Base-by-base conservation (phyloP, 2,329 filamentous ascomycete species). In the Trichoderma polysporum region DNA sequence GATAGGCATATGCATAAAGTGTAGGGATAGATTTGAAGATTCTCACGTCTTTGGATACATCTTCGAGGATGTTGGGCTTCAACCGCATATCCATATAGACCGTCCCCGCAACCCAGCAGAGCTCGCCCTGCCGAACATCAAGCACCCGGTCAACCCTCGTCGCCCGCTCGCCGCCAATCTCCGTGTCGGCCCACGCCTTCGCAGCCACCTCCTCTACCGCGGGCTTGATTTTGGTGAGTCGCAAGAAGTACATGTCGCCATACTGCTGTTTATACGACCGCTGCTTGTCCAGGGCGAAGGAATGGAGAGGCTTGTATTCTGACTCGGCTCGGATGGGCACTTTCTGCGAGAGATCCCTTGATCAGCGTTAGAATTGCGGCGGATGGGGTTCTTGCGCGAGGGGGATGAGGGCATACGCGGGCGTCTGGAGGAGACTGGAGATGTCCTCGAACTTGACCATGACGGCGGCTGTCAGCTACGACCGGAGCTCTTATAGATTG, bases 11-110 rank as follows among this genome's bases (percentile, higher is more conserved):
- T 12, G 3, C n/a, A n/a, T 19, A 5, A 29, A 17, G 12, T 12
- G 27, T 27, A n/a, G 15, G 19, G 6, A 12, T n/a, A n/a, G n/a
- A n/a, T n/a, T n/a, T n/a, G 52, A 10, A 9, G 15, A 17, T 3
- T 39, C 86, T 70, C 80, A 94, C 92, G 78, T 97, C 94, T 79
- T 96, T 97, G 47, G 92, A 91, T 49, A 99, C 91, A 73, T 99
- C 95, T 68, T 97, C 94, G 37, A 99, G 82, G 76, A 99, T 94
- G 75, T 96, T 97, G 1, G 96, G 95, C 81, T 99, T 99, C 74
- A 97, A 79, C 2, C 91, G 88, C 92, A 99, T 94, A 70, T 98
- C 93, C 91, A 98, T 97, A 78, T 97, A 99, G 35, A 98, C 88
- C 0, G 95, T 99, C 17, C 96, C 95, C 0, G 90, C 86, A 17